A percentile compares a stretch with the other conserved stretches of the same genome.
phyloP scores from a whole-genome alignment of 129 eudicot genomes.

The Tagetes erecta region DNA sequence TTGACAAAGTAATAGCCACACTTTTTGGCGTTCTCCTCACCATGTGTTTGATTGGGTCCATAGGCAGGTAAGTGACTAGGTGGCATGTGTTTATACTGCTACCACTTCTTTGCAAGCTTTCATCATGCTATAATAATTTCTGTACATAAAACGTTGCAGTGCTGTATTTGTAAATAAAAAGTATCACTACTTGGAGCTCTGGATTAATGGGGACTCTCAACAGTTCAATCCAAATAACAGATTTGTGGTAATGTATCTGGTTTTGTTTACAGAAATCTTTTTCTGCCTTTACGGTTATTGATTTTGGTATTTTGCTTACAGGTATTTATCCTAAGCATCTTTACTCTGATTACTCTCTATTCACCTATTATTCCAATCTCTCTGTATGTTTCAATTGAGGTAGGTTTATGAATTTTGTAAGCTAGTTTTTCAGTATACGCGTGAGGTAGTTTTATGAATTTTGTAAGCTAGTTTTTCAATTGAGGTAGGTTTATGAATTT shows the following conservation, averaged over 20 bases:
- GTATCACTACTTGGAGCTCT: conserved; percentile 70
- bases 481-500: conserved; percentile 55
- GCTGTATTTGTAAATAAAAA: conserved; percentile 71
- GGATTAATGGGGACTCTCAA: conserved; percentile 43
- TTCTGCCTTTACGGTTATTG: conserved; percentile 23
- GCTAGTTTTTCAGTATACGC: conserved; percentile 12
- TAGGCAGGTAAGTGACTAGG: conserved; percentile 73
- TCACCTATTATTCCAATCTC: conserved; percentile 97
- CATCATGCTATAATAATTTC: conserved; percentile 15
- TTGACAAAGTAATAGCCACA: conserved; percentile 84
- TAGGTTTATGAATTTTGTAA: conserved; percentile 26
- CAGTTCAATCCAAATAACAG: conserved; percentile 83
- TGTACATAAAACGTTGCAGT: conserved; percentile 49
- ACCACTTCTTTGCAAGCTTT: conserved; percentile 1
- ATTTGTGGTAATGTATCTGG: conserved; percentile 55
- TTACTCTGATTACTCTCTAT: conserved; percentile 89
- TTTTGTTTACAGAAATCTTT: conserved; percentile 1
- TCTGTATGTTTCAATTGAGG: conserved; percentile 99
- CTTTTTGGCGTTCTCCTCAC: conserved; percentile 74
- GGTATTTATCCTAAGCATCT: conserved; percentile 81
- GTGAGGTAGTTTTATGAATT: conserved; percentile 57
- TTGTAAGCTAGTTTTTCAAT: conserved; percentile 51
- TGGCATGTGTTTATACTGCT: conserved; percentile 20
- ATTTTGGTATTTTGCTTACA: conserved; percentile 37
- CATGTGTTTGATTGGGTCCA: conserved; percentile 93